phyloP scores from a whole-genome alignment of 2,329 filamentous ascomycete genomes.

The Arthrobotrys musiformis region DNA sequence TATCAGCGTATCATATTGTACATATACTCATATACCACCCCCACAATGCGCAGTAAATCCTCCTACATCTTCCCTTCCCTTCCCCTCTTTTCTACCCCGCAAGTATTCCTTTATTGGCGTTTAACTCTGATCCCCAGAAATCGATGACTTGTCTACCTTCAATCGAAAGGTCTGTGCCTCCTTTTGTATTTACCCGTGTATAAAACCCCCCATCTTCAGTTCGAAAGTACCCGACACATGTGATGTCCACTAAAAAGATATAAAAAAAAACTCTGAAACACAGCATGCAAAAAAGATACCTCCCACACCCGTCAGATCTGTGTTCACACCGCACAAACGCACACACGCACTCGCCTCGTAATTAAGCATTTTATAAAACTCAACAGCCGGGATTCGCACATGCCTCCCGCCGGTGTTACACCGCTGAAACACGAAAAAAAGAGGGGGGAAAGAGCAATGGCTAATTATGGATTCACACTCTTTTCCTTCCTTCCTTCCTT shows the following conservation, averaged over 20 bases:
- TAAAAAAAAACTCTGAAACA: conserved; percentile 5
- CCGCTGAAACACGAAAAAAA: neutral
- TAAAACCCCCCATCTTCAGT: neutral
- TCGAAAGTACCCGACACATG: neutral
- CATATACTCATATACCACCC: conserved; percentile 32
- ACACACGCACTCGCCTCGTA: neutral
- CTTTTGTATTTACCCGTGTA: neutral
- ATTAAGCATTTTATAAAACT: too few relatives aligned
- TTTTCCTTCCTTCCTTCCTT: neutral
- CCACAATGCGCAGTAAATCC: conserved; percentile 1
- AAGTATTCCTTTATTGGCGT: conserved; percentile 13
- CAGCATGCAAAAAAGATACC: neutral
- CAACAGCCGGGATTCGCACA: neutral
- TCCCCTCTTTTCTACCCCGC: too few relatives aligned
- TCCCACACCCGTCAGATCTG: neutral
- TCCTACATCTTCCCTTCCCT: neutral
- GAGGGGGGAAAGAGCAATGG: neutral
- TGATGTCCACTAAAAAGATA: neutral
- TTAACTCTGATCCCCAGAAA: neutral
- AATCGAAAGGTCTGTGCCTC: neutral
- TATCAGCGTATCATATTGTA: conserved; percentile 40
- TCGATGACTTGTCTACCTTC: neutral
- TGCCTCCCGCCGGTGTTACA: neutral
- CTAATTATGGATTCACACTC: conserved; percentile 9
- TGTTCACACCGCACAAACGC: neutral